These are phyloP conservation scores for Talaromyces sp. DNA, from an alignment of 2,329 filamentous ascomycete species.

Conservation along the genomic window DNA sequence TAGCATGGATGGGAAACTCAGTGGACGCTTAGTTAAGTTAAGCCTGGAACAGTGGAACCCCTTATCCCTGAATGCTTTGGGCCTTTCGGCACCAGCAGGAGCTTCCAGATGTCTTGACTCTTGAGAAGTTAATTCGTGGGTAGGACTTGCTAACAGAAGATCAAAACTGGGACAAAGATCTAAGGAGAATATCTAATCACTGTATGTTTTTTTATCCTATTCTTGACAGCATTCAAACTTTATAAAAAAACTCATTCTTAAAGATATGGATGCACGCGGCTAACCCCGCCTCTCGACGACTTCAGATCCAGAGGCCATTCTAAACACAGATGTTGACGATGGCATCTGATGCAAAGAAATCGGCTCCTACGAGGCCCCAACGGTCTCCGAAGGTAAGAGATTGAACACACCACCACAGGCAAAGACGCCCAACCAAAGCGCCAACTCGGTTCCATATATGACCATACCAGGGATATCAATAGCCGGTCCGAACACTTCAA, in stretches of 20 bases:
- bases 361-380: background rate
- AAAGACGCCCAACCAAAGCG: slow-evolving; percentile 8
- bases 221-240: too few relatives aligned
- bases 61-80: background rate
- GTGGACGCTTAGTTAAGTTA: background rate
- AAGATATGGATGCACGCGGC: background rate
- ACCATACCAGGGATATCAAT: slow-evolving; percentile 28
- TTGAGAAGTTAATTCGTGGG: too few relatives aligned
- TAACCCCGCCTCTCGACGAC: background rate
- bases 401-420: slow-evolving; percentile 7
- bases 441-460: slow-evolving; percentile 9
- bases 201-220: too few relatives aligned
- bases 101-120: too few relatives aligned
- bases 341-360: background rate
- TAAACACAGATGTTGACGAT: background rate
- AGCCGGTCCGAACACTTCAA: background rate
- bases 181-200: too few relatives aligned
- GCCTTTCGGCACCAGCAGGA: background rate
- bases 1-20: background rate
- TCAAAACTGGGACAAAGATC: too few relatives aligned
- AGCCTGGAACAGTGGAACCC: background rate
- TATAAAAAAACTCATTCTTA: background rate
- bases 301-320: background rate
- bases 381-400: background rate
- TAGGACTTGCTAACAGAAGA: too few relatives aligned